Evolutionary conservation across 83 land plant species (phyloP).

Genomic region (Diphasiastrum complanatum): DNA sequence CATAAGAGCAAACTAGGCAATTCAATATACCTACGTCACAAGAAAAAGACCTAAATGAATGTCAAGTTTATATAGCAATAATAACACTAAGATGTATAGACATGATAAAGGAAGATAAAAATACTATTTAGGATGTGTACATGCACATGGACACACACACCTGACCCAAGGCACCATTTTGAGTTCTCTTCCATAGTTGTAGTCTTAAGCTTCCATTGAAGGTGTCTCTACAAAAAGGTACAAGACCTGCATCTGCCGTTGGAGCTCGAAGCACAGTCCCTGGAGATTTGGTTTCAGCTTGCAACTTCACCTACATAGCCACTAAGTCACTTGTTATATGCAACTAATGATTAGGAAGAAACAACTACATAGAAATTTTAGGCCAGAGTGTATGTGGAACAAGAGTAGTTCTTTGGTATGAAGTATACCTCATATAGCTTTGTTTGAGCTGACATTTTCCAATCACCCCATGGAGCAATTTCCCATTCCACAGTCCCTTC

Average conservation of each 20-base stretch:
- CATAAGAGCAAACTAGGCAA: too few relatives aligned
- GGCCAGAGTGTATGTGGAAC: not conserved
- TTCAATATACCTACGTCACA: too few relatives aligned
- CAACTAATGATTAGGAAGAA: too few relatives aligned
- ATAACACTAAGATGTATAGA: too few relatives aligned
- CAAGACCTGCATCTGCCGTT: conserved; percentile 70
- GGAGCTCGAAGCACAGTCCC: conserved; percentile 81
- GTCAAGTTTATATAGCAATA: too few relatives aligned
- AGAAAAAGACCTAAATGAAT: too few relatives aligned
- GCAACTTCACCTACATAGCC: conserved; percentile 57
- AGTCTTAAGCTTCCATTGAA: conserved; percentile 58
- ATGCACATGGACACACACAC: too few relatives aligned
- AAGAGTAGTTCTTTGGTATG: not conserved
- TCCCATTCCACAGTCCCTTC: conserved; percentile 80
- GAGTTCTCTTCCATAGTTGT: conserved; percentile 60
- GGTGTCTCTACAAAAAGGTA: conserved; percentile 73
- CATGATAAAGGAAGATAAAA: too few relatives aligned
- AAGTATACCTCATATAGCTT: conserved; percentile 46
- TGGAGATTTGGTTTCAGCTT: conserved; percentile 51
- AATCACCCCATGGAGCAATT: conserved; percentile 72
- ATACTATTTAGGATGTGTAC: too few relatives aligned
- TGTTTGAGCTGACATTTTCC: conserved; percentile 66
- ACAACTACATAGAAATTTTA: not conserved
- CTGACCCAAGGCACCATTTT: conserved; percentile 56
- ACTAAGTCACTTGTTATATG: not conserved